Evolutionary conservation across 805 yeast genomes (phyloP), one percentile per base, ranked within the genome.

Genomic region (Suhomyces sp.): DNA sequence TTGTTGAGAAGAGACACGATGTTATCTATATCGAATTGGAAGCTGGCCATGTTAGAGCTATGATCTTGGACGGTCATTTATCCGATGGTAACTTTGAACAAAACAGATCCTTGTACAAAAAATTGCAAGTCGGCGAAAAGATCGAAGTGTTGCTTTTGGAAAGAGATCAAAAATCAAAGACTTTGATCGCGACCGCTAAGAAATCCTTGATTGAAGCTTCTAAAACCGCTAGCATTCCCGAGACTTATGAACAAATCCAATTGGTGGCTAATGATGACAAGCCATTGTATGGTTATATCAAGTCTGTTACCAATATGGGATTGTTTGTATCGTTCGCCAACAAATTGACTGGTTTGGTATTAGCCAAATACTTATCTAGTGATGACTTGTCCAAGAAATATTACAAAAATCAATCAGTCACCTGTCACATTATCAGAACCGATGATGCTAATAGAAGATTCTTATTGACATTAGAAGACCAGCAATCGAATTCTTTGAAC

Each of bases 311-410:
- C n/a, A 79, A 78, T 44, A 78, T 79, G 64, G 98, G 98, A 57
- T 75, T 90, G 10, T 93, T 93, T 65, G 87, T 93, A 52, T 81
- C 86, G 0, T 93, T 93, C 68, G 89, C 85, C 51, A 86, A 87
- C 56, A 81, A 80, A 49, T 80, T 93, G 56, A 88, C 89, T 29
- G 98, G 97, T 48, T 77, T 93, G 57, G 87, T 90, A 3, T 79
- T 89, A 54, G 87, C 92, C 51, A 83, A 85, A 62, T 83, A 85
- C 59, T 87, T 87, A 20, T 75, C 83, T 4, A 53, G 56, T 25
- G 82, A 78, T 9, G 86, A 84, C 57, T 73, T 87, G 46, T 69
- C 75, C 20, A 73, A 78, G 37, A 72, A 75, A 22, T 92, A 83
- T 62, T 74, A 75, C 59, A 73, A 78, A 43, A 81, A 84, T 59